Evolutionary conservation across 2,329 filamentous ascomycete genomes (phyloP), one percentile per base, ranked within the genome.

Genomic region (Tolypocladium paradoxum): DNA sequence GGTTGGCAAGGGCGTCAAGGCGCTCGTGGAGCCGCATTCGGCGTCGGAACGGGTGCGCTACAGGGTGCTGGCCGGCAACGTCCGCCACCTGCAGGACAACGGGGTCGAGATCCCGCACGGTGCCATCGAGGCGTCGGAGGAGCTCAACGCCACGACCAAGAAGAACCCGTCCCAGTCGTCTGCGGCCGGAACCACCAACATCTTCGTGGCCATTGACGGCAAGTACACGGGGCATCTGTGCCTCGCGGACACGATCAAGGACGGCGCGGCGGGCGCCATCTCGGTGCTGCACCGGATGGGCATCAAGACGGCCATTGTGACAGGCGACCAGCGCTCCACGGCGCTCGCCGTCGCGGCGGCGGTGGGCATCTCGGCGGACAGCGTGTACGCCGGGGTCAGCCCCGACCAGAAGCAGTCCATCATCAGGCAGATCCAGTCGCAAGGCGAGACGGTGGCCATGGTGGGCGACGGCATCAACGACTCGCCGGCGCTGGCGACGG

Each of bases 391-490:
- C 14, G 88, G 88, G n/a, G 88, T 92, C 48, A 90, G 88, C 4
- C 93, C 93, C 0, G 85, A 90, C 58, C 88, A 95, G 71, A 99
- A 99, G 68, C 91, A 95, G 67, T 76, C 79, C 31, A 95, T 97
- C 60, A 79, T 99, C 61, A 81, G 83, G 49, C 74, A 85, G 52
- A 78, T 97, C 20, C 90, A 96, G 71, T 74, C 77, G 0, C 70
- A 76, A 50, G 90, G 90, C 56, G 81, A 90, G 61, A 76, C 87
- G 49, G 89, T 97, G 29, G 93, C 89, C 60, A 99, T 99, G 93
- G 91, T 97, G 16, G 91, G 93, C 51, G 93, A 99, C 68, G 93
- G 93, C 43, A 96, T 99, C 78, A 99, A 99, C 70, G 93, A 99
- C 73, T 96, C 90, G 0, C 93, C 93, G 0, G 93, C 93, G 0